Conservation (phyloP, 2,329 filamentous ascomycete genomes). For the Aspergillus aculeatus region DNA sequence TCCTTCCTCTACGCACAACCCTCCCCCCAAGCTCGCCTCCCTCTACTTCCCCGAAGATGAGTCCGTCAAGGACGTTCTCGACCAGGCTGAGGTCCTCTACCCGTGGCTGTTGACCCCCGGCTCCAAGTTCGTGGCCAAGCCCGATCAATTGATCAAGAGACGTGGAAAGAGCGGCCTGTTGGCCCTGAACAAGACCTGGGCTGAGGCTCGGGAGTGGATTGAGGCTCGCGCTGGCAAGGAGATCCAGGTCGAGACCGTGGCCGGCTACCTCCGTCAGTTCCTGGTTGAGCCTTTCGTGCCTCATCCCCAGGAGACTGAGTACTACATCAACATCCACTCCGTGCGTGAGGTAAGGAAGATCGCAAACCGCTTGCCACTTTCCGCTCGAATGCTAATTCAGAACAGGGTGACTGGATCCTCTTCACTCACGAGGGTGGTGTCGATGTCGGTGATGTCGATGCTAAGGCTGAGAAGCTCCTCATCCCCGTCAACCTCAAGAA, state of each 20-base stretch:
- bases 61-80: slow-evolving; percentile 76
- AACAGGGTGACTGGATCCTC: slow-evolving; percentile 96
- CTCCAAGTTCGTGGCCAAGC: slow-evolving; percentile 96
- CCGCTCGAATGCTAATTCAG: not conserved
- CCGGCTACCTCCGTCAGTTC: slow-evolving; percentile 89
- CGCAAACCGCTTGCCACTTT: slow-evolving; percentile 26
- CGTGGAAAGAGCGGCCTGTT: slow-evolving; percentile 98
- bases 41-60: slow-evolving; percentile 90
- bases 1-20: slow-evolving; percentile 80
- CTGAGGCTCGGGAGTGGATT: slow-evolving; percentile 91
- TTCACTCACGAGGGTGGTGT: slow-evolving; percentile 99
- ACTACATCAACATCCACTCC: slow-evolving; percentile 99
- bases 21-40: slow-evolving; percentile 84
- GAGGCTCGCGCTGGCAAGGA: slow-evolving; percentile 86
- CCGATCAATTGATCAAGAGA: slow-evolving; percentile 99
- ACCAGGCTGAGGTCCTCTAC: slow-evolving; percentile 95
- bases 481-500: slow-evolving; percentile 92
- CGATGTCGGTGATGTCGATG: slow-evolving; percentile 98
- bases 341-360: slow-evolving; percentile 88
- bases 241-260: slow-evolving; percentile 88
- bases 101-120: slow-evolving; percentile 85
- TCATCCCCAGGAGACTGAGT: slow-evolving; percentile 92
- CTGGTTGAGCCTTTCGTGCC: slow-evolving; percentile 98
- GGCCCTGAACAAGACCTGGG: slow-evolving; percentile 94
- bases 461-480: slow-evolving; percentile 97